Base-by-base conservation (phyloP, 2,329 filamentous ascomycete species). In the Thielaviopsis euricoi region DNA sequence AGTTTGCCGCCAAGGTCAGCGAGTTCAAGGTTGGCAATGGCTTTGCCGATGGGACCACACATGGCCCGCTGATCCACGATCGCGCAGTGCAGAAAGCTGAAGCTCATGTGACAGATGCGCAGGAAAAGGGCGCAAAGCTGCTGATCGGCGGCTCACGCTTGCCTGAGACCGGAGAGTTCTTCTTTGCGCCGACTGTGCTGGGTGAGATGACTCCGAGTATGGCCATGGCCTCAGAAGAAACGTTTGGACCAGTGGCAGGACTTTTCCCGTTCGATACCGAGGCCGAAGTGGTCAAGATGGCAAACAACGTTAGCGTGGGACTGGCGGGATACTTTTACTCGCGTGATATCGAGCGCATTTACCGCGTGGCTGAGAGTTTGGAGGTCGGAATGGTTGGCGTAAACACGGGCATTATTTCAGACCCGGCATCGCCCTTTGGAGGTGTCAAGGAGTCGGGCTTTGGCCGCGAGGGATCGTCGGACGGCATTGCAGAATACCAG, bases 261-360 rank as follows among this genome's bases (percentile, higher is more conserved):
- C 71, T 97, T 15, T 96, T 96, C 75, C 79, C 83, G 53, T 98
- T 97, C 67, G 80, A 87, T 52, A 89, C 85, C 0, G 93, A 97
- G 71, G 83, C 86, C 56, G 90, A 97, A 66, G 93, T 95, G 5
- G 82, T 97, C 29, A 76, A 79, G 62, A 72, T 91, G 63, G 91
- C 93, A 3, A 98, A 98, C 70, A 71, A 74, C 49, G 76, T 87
- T 1, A 83, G 91, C 56, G 90, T 97, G 43, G 93, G 93, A 1
- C 77, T 98, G 40, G 93, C 91, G 0, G 91, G 88, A 0, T 97
- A 97, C 73, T 95, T 98, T 74, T 97, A 88, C 76, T 89, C 80
- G 6, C 71, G 73, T 54, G 78, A 86, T 65, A 61, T 86, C 13
- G 73, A 78, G 65, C 71, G 83, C 6, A 76, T 81, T 26, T 72